Percentiles rank a stretch among this genome's conserved stretches.
Conservation (phyloP, 306 rosid genomes). For the Luffa aegyptiaca region DNA sequence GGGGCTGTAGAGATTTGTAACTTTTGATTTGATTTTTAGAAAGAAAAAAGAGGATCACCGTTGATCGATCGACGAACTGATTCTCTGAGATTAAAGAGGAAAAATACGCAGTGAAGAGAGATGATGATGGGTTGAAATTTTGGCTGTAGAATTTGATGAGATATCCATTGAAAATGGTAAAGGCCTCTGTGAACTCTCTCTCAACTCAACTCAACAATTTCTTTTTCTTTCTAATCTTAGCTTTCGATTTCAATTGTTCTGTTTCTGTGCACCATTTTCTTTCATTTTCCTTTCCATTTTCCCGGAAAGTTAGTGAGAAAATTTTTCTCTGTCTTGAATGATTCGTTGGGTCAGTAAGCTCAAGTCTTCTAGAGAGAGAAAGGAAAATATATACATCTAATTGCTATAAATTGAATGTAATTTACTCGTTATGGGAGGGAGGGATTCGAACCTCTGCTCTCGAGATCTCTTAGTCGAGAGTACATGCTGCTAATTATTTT, state of each 20-base stretch:
- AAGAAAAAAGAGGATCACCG: background rate
- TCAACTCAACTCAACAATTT: background rate
- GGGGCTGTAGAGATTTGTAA: background rate
- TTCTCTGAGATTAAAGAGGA: background rate
- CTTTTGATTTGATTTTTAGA: constrained; percentile 2
- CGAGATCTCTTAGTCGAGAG: too few relatives aligned
- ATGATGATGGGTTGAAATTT: background rate
- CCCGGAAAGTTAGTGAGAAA: background rate
- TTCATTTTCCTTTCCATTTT: background rate
- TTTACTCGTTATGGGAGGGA: too few relatives aligned
- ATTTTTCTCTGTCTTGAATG: background rate
- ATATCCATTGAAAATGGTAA: background rate
- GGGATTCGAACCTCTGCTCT: too few relatives aligned
- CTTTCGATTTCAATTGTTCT: background rate
- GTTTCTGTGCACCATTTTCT: background rate
- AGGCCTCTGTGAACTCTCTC: background rate
- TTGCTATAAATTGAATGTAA: too few relatives aligned
- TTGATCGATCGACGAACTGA: background rate
- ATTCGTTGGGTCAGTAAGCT: background rate
- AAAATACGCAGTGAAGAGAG: background rate
- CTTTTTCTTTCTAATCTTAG: background rate
- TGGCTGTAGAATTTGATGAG: background rate
- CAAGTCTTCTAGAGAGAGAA: too few relatives aligned
- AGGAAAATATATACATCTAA: too few relatives aligned
- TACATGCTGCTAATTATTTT: too few relatives aligned